Evolutionary conservation across 176 grass and related monocot species (phyloP), one percentile per base, ranked within the genome.

Genomic region (Otatea glauca): DNA sequence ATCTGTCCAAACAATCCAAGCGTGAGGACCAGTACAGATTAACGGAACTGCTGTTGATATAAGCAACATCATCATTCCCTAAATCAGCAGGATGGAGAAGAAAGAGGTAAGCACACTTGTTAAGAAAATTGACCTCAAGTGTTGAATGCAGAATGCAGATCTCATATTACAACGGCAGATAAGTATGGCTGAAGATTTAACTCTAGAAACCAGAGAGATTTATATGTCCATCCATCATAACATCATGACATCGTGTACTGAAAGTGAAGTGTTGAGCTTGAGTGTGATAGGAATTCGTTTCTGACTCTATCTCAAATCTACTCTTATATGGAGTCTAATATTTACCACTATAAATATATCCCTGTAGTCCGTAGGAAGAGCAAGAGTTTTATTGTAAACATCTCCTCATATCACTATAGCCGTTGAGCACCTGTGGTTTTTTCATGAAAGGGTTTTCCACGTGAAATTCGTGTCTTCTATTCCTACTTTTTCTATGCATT

Each of bases 21-120:
- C 78, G 55, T 20, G 65, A 38, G 65, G 88, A 59, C 45, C 63
- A 76, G 56, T 68, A 72, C 65, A 90, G 72, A 64, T 82, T 24
- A 75, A 88, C 7, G 63, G 78, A 81, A 90, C 45, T 82, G 88
- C 87, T 60, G 90, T 76, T 55, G 92, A 97, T 39, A 94, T 80
- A 79, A 92, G 85, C 69, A 97, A 84, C 51, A 87, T 83, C 71
- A 77, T 61, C 90, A 94, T 91, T 68, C 95, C 90, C 95, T 94
- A 48, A 82, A 81, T 41, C 6, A 49, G 64, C 35, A 85, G 47
- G 29, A 55, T 27, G 53, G 4, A 59, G 18, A 70, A 12, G 27
- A 77, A 77, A 10, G 34, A 71, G 41, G 34, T 72, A 76, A 85
- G 7, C 4, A 23, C 37, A 44, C 10, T 37, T 76, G 21, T 53